Conservation (phyloP, 2,329 filamentous ascomycete species). For the Trichophyton mentagrophytes region DNA sequence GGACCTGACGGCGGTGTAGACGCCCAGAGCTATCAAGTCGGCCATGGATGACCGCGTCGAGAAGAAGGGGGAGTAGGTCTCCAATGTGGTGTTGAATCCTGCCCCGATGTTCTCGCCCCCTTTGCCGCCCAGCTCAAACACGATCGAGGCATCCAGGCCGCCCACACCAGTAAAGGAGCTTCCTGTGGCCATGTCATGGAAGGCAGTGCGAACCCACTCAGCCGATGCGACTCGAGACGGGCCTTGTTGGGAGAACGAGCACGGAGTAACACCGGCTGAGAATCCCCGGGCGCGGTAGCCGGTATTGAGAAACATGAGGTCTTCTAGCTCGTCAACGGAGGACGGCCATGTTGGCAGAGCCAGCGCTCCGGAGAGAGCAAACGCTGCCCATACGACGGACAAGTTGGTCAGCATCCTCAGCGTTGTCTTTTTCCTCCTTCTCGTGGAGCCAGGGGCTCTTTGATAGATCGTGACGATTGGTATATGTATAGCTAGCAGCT, state of each 20-base stretch:
- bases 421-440: not conserved
- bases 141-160: slow-evolving; percentile 11
- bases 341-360: slow-evolving; percentile 11
- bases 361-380: not conserved
- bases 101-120: slow-evolving; percentile 11
- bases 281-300: slow-evolving; percentile 10
- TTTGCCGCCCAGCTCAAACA: slow-evolving; percentile 10
- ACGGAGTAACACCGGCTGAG: slow-evolving; percentile 11
- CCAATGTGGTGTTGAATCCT: slow-evolving; percentile 9
- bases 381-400: not conserved
- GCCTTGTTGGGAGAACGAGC: slow-evolving; percentile 7
- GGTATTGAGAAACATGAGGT: slow-evolving; percentile 11
- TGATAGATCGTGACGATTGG: too few species aligned
- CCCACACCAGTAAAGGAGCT: slow-evolving; percentile 10
- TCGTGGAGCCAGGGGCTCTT: too few species aligned
- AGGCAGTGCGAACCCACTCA: slow-evolving; percentile 11
- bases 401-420: not conserved
- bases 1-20: slow-evolving; percentile 10
- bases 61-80: slow-evolving; percentile 9
- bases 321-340: slow-evolving; percentile 9
- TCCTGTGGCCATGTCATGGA: slow-evolving; percentile 10
- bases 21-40: slow-evolving; percentile 10
- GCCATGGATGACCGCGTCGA: slow-evolving; percentile 10
- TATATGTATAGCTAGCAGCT: too few species aligned
- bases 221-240: slow-evolving; percentile 9